Percentiles rank a stretch among this genome's conserved stretches.
phyloP scores from a whole-genome alignment of 2,329 filamentous ascomycete species.

The Sclerotinia trifoliorum region DNA sequence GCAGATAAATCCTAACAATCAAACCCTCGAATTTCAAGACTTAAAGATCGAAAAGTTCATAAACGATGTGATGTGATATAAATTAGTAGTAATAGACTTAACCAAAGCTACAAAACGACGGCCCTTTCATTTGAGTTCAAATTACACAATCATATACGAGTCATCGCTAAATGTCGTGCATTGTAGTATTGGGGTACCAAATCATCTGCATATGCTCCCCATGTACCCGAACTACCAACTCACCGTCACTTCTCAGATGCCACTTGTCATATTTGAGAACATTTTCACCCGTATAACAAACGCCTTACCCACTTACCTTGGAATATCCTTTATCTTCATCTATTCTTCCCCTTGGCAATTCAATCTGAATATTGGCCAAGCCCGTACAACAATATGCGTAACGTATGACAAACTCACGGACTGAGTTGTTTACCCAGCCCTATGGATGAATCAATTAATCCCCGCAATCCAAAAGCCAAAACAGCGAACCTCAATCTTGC shows the following conservation, averaged over 20 bases:
- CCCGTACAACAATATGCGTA: background rate
- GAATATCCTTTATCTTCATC: background rate
- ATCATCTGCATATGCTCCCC: background rate
- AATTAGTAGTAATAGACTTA: background rate
- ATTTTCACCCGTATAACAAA: background rate
- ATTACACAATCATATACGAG: background rate
- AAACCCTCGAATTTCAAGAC: background rate
- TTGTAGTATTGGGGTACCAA: slow-evolving; percentile 2
- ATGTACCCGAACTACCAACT: background rate
- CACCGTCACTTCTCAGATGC: background rate
- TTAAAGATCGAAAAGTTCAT: background rate
- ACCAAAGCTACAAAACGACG: background rate
- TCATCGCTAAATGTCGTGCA: background rate
- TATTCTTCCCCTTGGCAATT: slow-evolving; percentile 4
- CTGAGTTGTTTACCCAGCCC: slow-evolving; percentile 6
- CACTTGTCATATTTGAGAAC: slow-evolving; percentile 10
- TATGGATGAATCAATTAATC: slow-evolving; percentile 4
- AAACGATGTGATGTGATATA: background rate
- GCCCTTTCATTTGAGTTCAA: background rate
- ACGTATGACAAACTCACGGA: slow-evolving; percentile 10
- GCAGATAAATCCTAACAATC: background rate
- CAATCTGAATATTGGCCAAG: background rate
- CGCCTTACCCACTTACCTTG: background rate
- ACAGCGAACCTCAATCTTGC: slow-evolving; percentile 2
- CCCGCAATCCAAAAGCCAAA: background rate